Percentiles rank a stretch among this genome's conserved stretches.
Conservation (phyloP, 1,284 basidiomycete species). For the Microbotryomycetes sp. region DNA sequence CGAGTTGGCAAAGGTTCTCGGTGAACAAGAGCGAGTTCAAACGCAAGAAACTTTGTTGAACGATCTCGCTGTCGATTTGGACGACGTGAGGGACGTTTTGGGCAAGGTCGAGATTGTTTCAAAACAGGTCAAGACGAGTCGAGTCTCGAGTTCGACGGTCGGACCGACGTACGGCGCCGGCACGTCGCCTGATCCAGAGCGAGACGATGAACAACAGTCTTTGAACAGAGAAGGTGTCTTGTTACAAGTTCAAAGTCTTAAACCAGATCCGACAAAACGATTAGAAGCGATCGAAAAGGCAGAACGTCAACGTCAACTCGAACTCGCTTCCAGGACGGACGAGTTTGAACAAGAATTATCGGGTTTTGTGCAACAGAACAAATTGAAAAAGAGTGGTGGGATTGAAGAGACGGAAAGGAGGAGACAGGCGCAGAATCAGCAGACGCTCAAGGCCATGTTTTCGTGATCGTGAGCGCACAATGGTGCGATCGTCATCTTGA, state of each 20-base stretch:
- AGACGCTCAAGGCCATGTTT: slow-evolving; percentile 82
- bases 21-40: slow-evolving; percentile 89
- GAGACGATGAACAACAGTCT: slow-evolving; percentile 45
- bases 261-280: slow-evolving; percentile 64
- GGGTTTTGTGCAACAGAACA: slow-evolving; percentile 74
- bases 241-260: slow-evolving; percentile 74
- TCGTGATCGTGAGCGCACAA: no score
- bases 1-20: slow-evolving; percentile 91
- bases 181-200: slow-evolving; percentile 48
- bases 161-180: slow-evolving; percentile 37
- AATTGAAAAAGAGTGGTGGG: slow-evolving; percentile 87
- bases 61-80: slow-evolving; percentile 85
- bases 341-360: slow-evolving; percentile 73
- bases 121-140: slow-evolving; percentile 33
- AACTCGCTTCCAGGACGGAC: slow-evolving; percentile 59
- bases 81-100: slow-evolving; percentile 74
- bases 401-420: slow-evolving; percentile 83
- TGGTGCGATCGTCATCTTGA: no score
- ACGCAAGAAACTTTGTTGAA: slow-evolving; percentile 84
- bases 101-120: slow-evolving; percentile 82
- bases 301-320: slow-evolving; percentile 66
- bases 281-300: slow-evolving; percentile 84
- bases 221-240: slow-evolving; percentile 49
- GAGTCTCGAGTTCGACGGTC: slow-evolving; percentile 8
- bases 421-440: slow-evolving; percentile 70